Evolutionary conservation across 208 protist genomes (phyloP).

Genomic region (Trypanosoma boissoni): DNA sequence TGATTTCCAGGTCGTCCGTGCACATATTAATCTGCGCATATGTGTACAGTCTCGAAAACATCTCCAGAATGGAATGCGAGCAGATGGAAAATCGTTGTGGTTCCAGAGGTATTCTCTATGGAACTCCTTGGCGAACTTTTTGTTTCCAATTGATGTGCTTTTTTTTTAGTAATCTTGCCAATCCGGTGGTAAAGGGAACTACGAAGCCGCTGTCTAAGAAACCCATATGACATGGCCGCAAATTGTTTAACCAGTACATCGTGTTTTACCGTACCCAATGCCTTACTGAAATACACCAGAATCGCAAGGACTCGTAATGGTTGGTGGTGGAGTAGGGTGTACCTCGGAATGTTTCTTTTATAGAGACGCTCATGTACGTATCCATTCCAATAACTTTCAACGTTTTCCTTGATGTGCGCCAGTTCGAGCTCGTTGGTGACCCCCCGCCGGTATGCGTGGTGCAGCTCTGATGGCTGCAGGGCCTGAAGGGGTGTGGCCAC

Average conservation of each 20-base stretch:
- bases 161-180: not conserved
- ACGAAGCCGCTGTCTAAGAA: not conserved
- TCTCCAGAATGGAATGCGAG: not conserved
- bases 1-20: conserved; percentile 2
- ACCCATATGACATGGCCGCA: not conserved
- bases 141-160: not conserved
- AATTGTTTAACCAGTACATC: conserved; percentile 4
- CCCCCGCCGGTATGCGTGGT: not conserved
- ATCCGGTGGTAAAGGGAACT: not conserved
- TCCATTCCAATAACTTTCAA: conserved; percentile 2
- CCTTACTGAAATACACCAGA: conserved; percentile 1
- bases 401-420: not conserved
- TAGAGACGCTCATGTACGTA: not conserved
- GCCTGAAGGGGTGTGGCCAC: not conserved
- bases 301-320: not conserved
- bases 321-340: not conserved
- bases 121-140: conserved; percentile 4
- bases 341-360: not conserved
- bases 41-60: not conserved
- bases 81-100: conserved; percentile 7
- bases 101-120: not conserved
- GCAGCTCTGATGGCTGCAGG: not conserved
- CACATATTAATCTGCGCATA: not conserved
- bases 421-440: not conserved
- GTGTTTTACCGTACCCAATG: conserved; percentile 2